Conservation (phyloP, 768 basidiomycete species). For the Dacryopinax spathularia region DNA sequence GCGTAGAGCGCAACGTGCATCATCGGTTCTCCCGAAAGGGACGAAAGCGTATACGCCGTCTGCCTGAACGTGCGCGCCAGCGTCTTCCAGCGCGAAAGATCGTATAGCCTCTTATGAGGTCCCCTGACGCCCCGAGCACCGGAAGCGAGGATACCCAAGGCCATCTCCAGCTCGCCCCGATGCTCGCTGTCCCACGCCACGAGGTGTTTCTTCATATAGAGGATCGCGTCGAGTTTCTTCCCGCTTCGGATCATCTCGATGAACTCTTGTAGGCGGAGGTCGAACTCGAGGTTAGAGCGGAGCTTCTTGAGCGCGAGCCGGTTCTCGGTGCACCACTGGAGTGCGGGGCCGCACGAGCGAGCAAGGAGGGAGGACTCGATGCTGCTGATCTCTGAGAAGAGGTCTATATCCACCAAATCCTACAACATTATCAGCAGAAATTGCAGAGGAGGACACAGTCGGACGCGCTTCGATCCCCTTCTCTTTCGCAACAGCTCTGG, state of each 20-base stretch:
- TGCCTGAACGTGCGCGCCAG: constrained; percentile 68
- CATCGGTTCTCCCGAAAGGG: constrained; percentile 73
- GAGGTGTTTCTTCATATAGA: constrained; percentile 70
- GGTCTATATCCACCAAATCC: constrained; percentile 79
- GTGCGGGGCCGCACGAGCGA: constrained; percentile 74
- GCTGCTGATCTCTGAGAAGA: constrained; percentile 76
- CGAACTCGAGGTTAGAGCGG: constrained; percentile 91
- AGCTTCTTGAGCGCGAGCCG: constrained; percentile 80
- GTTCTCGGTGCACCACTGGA: constrained; percentile 95
- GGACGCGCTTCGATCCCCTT: constrained; percentile 59
- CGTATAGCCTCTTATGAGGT: constrained; percentile 58
- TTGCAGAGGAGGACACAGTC: constrained; percentile 13
- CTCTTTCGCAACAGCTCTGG: constrained; percentile 58
- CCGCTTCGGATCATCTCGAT: constrained; percentile 72
- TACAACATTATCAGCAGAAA: constrained; percentile 23
- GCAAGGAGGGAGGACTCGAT: constrained; percentile 67
- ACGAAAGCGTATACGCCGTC: constrained; percentile 77
- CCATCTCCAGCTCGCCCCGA: constrained; percentile 58
- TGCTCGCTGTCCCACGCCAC: constrained; percentile 73
- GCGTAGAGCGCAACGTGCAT: constrained; percentile 81
- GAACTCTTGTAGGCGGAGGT: constrained; percentile 87
- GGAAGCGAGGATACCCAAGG: constrained; percentile 63
- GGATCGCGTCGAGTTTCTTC: constrained; percentile 60
- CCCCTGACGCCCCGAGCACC: constrained; percentile 13
- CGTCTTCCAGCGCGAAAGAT: constrained; percentile 56